Conservation (phyloP, 2,329 filamentous ascomycete genomes). For the Penicillium vulpinum region DNA sequence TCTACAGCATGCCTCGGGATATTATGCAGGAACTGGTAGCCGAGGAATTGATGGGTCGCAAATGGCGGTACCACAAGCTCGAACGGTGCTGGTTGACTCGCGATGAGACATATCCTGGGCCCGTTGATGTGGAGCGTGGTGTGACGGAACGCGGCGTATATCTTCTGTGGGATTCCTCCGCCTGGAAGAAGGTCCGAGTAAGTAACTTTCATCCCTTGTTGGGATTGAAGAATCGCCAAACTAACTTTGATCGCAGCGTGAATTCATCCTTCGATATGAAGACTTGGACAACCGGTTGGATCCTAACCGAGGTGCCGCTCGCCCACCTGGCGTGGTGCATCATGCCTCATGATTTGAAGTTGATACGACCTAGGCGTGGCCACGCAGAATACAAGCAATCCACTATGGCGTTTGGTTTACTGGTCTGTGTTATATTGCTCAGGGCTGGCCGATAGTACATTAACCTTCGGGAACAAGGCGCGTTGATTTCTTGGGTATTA, state of each 20-base stretch:
- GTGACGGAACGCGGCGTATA: conserved; percentile 54
- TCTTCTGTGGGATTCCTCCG: conserved; percentile 51
- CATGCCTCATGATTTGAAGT: conserved; percentile 36
- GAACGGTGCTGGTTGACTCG: conserved; percentile 54
- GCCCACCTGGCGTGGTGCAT: conserved; percentile 38
- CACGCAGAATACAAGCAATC: conserved; percentile 24
- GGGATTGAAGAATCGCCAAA: neutral
- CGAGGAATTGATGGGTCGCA: conserved; percentile 58
- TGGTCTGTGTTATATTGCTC: conserved; percentile 29
- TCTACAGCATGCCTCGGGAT: conserved; percentile 67
- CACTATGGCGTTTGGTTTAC: conserved; percentile 37
- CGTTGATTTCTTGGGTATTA: conserved; percentile 27
- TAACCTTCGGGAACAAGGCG: conserved; percentile 26
- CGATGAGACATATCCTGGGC: conserved; percentile 49
- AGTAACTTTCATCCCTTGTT: conserved; percentile 19
- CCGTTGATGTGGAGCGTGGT: conserved; percentile 50
- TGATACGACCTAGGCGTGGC: conserved; percentile 5
- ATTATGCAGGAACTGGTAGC: conserved; percentile 67
- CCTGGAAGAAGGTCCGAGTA: conserved; percentile 53
- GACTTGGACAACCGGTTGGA: conserved; percentile 51
- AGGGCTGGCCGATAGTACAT: conserved; percentile 26
- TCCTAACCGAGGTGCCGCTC: conserved; percentile 37
- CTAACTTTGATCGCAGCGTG: conserved; percentile 37
- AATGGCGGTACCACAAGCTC: conserved; percentile 56
- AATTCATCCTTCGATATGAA: conserved; percentile 52